Evolutionary conservation across 2,329 filamentous ascomycete genomes (phyloP).

Genomic region (Clonostachys rosea): DNA sequence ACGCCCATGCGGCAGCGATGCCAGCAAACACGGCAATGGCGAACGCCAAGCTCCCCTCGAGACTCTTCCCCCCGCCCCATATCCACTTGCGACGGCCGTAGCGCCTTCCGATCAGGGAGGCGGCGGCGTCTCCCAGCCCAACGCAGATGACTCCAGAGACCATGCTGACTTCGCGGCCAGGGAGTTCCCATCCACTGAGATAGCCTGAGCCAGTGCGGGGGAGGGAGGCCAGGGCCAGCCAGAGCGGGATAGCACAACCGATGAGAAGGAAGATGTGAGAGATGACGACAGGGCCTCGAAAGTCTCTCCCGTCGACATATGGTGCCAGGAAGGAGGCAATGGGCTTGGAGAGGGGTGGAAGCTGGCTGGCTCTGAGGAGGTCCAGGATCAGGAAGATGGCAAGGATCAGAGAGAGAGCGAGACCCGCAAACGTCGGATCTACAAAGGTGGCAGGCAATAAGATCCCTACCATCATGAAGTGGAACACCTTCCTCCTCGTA

Average conservation of each 20-base stretch:
- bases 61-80: conserved; percentile 93
- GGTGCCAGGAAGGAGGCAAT: conserved; percentile 85
- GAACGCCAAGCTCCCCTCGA: conserved; percentile 85
- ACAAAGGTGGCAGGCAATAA: conserved; percentile 82
- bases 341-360: conserved; percentile 83
- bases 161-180: conserved; percentile 77
- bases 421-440: conserved; percentile 76
- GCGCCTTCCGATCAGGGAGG: conserved; percentile 81
- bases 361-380: conserved; percentile 81
- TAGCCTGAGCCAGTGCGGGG: conserved; percentile 49
- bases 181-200: conserved; percentile 71
- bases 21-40: conserved; percentile 73
- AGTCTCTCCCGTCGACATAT: conserved; percentile 90
- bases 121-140: conserved; percentile 90
- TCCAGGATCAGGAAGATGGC: conserved; percentile 86
- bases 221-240: conserved; percentile 75
- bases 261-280: conserved; percentile 95
- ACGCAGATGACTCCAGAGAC: conserved; percentile 90
- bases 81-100: conserved; percentile 89
- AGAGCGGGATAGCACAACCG: conserved; percentile 90
- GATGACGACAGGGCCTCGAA: conserved; percentile 90
- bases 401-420: conserved; percentile 76
- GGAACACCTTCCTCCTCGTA: conserved; percentile 93
- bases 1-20: conserved; percentile 63
- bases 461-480: conserved; percentile 98